A percentile compares a stretch with the other conserved stretches of the same genome.
Conservation (phyloP, 192 early-diverging fungal genomes). For the Entomortierella chlamydospora region DNA sequence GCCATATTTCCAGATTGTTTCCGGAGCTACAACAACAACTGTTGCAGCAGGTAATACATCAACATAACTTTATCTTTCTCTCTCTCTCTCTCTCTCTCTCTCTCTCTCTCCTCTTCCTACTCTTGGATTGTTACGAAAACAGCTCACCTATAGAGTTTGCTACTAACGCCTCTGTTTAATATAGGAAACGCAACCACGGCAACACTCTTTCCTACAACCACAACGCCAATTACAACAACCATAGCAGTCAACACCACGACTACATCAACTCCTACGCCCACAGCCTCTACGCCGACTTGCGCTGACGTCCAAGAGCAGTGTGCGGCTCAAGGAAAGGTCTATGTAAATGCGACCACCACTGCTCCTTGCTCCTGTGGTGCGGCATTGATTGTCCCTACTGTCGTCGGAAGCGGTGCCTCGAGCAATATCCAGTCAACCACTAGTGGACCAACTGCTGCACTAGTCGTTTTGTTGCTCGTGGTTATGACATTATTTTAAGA, state of each 20-base stretch:
- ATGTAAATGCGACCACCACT: conserved; percentile 6
- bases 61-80: too few relatives aligned
- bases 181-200: background rate
- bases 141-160: too few relatives aligned
- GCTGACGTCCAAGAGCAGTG: conserved; percentile 38
- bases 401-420: conserved; percentile 4
- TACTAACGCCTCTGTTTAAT: too few relatives aligned
- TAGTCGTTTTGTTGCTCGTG: conserved; percentile 21
- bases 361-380: conserved; percentile 28
- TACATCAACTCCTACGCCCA: conserved; percentile 4
- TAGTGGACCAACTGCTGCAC: conserved; percentile 27
- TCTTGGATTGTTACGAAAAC: too few relatives aligned
- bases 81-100: too few relatives aligned
- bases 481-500: conserved; percentile 28
- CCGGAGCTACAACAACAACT: background rate
- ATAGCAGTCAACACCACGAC: background rate
- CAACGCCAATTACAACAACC: background rate
- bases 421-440: conserved; percentile 22
- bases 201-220: background rate
- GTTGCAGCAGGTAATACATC: too few relatives aligned
- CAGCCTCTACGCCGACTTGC: conserved; percentile 24
- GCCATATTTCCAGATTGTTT: conserved; percentile 12
- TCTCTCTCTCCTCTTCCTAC: too few relatives aligned
- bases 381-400: conserved; percentile 10
- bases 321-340: conserved; percentile 35